These are phyloP conservation scores for Mercurialis annua DNA, from an alignment of 345 rosid species.

Conservation along the genomic window DNA sequence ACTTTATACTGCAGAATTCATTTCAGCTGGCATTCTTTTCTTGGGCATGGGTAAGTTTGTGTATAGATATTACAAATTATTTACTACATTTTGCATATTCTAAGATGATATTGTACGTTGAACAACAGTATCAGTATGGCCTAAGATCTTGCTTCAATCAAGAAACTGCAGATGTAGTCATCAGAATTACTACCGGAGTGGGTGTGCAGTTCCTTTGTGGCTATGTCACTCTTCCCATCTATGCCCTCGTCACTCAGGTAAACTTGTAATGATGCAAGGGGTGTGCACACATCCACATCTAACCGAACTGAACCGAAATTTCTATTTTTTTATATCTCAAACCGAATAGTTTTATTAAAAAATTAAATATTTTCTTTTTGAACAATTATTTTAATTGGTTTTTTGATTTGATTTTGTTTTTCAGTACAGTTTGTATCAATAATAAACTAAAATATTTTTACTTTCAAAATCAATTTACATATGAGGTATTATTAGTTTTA, in stretches of 20 bases:
- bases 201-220: slow-evolving; percentile 31
- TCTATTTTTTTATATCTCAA: too few relatives aligned
- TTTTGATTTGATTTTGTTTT: too few relatives aligned
- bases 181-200: slow-evolving; percentile 21
- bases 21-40: slow-evolving; percentile 35
- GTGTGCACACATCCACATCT: too few relatives aligned
- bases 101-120: background rate
- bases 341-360: too few relatives aligned
- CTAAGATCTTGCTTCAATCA: slow-evolving; percentile 30
- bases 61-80: background rate
- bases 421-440: too few relatives aligned
- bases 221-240: slow-evolving; percentile 31
- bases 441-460: too few relatives aligned
- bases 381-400: too few relatives aligned
- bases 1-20: slow-evolving; percentile 24
- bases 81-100: background rate
- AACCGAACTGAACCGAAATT: too few relatives aligned
- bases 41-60: slow-evolving; percentile 29
- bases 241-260: slow-evolving; percentile 34
- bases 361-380: too few relatives aligned
- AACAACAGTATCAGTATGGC: slow-evolving; percentile 28
- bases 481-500: too few relatives aligned
- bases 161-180: slow-evolving; percentile 18
- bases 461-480: too few relatives aligned
- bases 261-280: too few relatives aligned